Evolutionary conservation across 305 asterid species (phyloP).

Genomic region (Ilex paraguariensis): DNA sequence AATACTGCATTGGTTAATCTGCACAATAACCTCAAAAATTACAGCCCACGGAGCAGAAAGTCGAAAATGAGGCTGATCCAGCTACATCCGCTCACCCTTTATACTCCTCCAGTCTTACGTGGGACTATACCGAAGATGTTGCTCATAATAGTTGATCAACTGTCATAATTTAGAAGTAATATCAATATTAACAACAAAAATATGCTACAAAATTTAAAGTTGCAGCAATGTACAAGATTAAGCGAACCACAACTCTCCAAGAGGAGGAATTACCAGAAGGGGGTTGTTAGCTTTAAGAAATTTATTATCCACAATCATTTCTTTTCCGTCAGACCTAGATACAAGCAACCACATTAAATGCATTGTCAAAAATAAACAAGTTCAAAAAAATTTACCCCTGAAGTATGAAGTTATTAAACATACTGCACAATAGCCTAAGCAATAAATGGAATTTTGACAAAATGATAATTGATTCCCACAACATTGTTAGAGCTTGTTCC

Average conservation of each 20-base stretch:
- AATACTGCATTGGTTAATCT: slow-evolving; percentile 21
- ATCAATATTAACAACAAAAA: slow-evolving; percentile 6
- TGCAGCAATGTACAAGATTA: too few relatives aligned
- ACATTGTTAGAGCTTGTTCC: not conserved
- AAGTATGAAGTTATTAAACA: slow-evolving; percentile 2
- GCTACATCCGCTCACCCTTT: slow-evolving; percentile 2
- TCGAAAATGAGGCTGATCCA: slow-evolving; percentile 13
- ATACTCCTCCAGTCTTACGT: slow-evolving; percentile 16
- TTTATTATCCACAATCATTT: slow-evolving; percentile 70
- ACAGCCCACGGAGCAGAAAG: slow-evolving; percentile 25
- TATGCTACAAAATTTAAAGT: too few relatives aligned
- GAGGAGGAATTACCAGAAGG: slow-evolving; percentile 38
- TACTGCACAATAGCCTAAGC: not conserved
- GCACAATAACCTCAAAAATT: slow-evolving; percentile 19
- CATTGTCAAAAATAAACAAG: not conserved
- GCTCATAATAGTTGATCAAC: slow-evolving; percentile 80
- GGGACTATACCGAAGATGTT: slow-evolving; percentile 55
- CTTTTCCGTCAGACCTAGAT: slow-evolving; percentile 82
- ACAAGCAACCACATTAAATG: slow-evolving; percentile 9
- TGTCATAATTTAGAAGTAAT: slow-evolving; percentile 24
- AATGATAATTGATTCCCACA: not conserved
- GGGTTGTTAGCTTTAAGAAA: slow-evolving; percentile 79
- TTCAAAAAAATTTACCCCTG: not conserved
- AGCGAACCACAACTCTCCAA: not conserved
- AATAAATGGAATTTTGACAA: not conserved